Conservation (phyloP, 2,329 filamentous ascomycete genomes). For the Neopestalotiopsis rosae region DNA sequence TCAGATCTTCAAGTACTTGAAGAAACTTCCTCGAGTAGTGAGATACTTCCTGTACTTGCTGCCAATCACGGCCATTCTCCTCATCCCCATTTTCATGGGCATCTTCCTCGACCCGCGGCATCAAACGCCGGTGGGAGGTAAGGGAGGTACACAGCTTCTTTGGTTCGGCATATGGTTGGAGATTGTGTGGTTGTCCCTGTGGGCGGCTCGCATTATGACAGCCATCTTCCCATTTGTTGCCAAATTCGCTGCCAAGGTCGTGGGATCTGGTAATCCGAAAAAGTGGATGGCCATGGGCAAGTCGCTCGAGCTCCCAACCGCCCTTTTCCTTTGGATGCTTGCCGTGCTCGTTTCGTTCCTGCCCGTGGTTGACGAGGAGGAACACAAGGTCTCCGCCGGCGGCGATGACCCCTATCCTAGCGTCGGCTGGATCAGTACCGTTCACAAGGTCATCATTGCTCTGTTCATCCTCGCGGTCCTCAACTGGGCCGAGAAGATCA, state of each 20-base stretch:
- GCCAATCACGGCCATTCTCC: conserved; percentile 66
- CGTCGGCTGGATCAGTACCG: conserved; percentile 73
- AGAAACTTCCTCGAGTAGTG: conserved; percentile 63
- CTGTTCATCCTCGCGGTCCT: conserved; percentile 80
- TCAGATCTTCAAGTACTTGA: conserved; percentile 63
- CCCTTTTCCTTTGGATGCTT: conserved; percentile 91
- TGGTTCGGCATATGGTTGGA: conserved; percentile 98
- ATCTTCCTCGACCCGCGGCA: conserved; percentile 53
- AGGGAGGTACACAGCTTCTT: conserved; percentile 77
- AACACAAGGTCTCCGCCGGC: conserved; percentile 35
- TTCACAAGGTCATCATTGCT: conserved; percentile 86
- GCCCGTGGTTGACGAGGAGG: conserved; percentile 74
- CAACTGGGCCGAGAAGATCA: conserved; percentile 89
- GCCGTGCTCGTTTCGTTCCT: conserved; percentile 85
- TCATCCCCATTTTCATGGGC: conserved; percentile 72
- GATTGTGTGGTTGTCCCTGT: conserved; percentile 89
- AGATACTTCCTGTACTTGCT: conserved; percentile 76
- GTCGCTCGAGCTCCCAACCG: conserved; percentile 82
- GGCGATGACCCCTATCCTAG: conserved; percentile 54
- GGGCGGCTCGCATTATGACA: conserved; percentile 69
- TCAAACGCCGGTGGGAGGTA: conserved; percentile 61
- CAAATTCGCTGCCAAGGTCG: conserved; percentile 67
- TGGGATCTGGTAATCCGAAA: conserved; percentile 83
- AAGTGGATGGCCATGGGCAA: conserved; percentile 93
- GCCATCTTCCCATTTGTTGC: conserved; percentile 55